phyloP scores from a whole-genome alignment of 2,329 filamentous ascomycete genomes.

The Clonostachys rosea region DNA sequence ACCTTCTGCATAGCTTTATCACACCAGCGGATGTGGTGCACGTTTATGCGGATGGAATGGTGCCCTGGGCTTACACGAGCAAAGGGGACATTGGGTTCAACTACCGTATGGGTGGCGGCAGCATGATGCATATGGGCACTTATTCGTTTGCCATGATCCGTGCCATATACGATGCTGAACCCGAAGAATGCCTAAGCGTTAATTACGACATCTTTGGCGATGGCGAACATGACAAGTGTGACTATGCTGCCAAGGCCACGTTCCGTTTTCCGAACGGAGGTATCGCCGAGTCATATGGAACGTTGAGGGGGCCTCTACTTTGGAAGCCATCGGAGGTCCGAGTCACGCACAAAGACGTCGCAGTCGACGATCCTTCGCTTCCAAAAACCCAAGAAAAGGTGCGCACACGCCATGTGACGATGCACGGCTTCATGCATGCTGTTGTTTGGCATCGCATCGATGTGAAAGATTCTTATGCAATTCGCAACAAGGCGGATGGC shows the following conservation, averaged over 20 bases:
- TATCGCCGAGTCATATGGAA: conserved; percentile 20
- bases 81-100: conserved; percentile 36
- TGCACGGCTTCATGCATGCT: conserved; percentile 17
- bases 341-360: conserved; percentile 10
- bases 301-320: conserved; percentile 11
- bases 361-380: conserved; percentile 6
- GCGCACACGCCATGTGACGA: conserved; percentile 16
- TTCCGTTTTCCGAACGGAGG: conserved; percentile 33
- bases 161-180: conserved; percentile 28
- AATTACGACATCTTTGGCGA: conserved; percentile 14
- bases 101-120: conserved; percentile 34
- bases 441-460: conserved; percentile 25
- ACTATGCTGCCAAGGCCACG: conserved; percentile 23
- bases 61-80: conserved; percentile 20
- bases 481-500: conserved; percentile 13
- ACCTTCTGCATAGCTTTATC: conserved; percentile 30
- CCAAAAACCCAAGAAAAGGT: conserved; percentile 12
- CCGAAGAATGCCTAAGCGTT: conserved; percentile 28
- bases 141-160: conserved; percentile 32
- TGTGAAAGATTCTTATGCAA: conserved; percentile 23
- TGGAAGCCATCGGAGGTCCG: conserved; percentile 11
- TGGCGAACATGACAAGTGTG: conserved; percentile 20
- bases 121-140: conserved; percentile 31
- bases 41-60: conserved; percentile 17
- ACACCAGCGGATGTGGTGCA: conserved; percentile 27